phyloP scores from a whole-genome alignment of 2,329 filamentous ascomycete genomes.

The Zarea fungicola region DNA sequence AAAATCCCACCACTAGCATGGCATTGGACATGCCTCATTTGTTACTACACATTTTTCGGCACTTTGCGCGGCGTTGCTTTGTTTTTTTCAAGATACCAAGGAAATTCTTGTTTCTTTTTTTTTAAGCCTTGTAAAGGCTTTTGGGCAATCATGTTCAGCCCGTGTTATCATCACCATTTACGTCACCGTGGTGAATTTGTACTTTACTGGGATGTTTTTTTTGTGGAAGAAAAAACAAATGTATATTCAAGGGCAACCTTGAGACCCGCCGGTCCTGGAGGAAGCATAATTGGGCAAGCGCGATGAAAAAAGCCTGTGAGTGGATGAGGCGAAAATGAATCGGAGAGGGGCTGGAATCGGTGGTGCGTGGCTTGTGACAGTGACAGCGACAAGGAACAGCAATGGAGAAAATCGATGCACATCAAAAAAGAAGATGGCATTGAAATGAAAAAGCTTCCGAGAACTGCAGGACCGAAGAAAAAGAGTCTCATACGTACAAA shows the following conservation, averaged over 20 bases:
- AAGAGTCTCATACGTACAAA: conserved; percentile 10
- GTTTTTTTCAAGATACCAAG: conserved; percentile 12
- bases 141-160: conserved; percentile 10
- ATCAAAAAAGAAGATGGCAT: neutral
- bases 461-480: conserved; percentile 5
- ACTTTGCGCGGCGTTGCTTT: conserved; percentile 12
- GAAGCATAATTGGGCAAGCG: conserved; percentile 8
- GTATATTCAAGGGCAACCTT: conserved; percentile 3
- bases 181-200: conserved; percentile 12
- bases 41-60: conserved; percentile 4
- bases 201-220: conserved; percentile 6
- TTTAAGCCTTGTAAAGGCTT: conserved; percentile 2
- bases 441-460: neutral
- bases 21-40: neutral
- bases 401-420: neutral
- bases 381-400: neutral
- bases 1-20: neutral
- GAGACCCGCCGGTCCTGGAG: conserved; percentile 7
- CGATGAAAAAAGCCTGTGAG: neutral
- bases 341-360: neutral
- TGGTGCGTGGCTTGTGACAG: neutral
- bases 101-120: conserved; percentile 13
- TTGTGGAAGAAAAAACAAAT: conserved; percentile 5
- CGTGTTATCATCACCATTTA: conserved; percentile 9
- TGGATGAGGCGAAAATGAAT: neutral